Base-by-base conservation (phyloP, 257 asterid genomes). In the Orobanche coerulescens region DNA sequence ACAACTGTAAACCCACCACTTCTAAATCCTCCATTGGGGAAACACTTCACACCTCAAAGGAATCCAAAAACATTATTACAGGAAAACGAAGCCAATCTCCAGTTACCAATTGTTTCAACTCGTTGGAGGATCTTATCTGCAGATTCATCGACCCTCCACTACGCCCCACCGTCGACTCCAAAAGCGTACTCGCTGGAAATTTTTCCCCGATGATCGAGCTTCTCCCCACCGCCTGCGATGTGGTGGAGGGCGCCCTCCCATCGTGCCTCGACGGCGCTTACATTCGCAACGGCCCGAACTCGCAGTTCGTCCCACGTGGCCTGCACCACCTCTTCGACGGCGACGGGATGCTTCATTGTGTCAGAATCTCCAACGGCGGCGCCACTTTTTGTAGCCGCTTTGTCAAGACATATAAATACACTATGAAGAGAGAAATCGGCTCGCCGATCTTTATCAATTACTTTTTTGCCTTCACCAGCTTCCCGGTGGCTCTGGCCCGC, bases 191-290 rank as follows among this genome's bases (percentile, higher is more conserved):
- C 5, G 72, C 80, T 0, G 43, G 39, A 13, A 76, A 76, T 64
- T 68, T 59, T 36, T 74, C 76, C 1, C 12, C 78, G 78, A 23
- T 84, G 85, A 24, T 85, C 85, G 8, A 82, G 79, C 36, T 82
- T 85, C 58, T 23, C 82, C 89, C 2, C 31, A 5, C 31, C 83
- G 88, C 0, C 83, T 82, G 1, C 76, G 76, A n/a, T n/a, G n/a
- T n/a, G n/a, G n/a, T n/a, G n/a, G n/a, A n/a, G n/a, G n/a, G n/a
- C n/a, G n/a, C n/a, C n/a, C n/a, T n/a, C n/a, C 75, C 83, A 82
- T 50, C 46, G n/a, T n/a, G 66, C 22, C 72, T 72, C 0, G 85
- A 82, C 0, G 85, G 88, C 1, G 85, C n/a, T n/a, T n/a, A 82
- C 31, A n/a, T n/a, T n/a, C n/a, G n/a, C n/a, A n/a, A n/a, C n/a